Conservation (phyloP, 2,329 filamentous ascomycete species). For the Aureobasidium zeae region DNA sequence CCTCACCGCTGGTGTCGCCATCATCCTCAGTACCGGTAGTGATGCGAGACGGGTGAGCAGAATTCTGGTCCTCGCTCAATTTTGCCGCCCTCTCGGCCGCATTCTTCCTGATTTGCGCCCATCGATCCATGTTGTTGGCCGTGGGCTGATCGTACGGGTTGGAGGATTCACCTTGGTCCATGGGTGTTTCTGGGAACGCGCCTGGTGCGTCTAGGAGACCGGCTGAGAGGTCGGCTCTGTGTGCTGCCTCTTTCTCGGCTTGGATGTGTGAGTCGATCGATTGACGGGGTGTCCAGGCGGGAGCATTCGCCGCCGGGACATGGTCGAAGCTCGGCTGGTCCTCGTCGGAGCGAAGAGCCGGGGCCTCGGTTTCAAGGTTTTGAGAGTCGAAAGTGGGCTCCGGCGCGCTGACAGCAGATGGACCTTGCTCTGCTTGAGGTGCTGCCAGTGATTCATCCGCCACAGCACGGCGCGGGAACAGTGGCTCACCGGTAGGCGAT, state of each 20-base stretch:
- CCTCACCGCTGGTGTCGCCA: constrained; percentile 88
- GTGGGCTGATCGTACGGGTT: neutral
- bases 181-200: constrained; percentile 11
- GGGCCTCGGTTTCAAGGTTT: constrained; percentile 41
- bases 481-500: neutral
- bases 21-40: constrained; percentile 58
- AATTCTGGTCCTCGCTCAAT: constrained; percentile 55
- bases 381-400: neutral
- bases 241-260: constrained; percentile 7
- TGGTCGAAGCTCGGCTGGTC: constrained; percentile 72
- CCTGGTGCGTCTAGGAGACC: constrained; percentile 11
- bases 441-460: neutral
- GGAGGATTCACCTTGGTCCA: neutral
- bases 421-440: neutral
- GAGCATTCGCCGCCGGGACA: constrained; percentile 77
- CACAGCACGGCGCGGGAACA: constrained; percentile 1
- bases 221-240: constrained; percentile 4
- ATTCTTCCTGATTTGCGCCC: constrained; percentile 94
- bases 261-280: constrained; percentile 20
- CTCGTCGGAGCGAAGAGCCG: constrained; percentile 50
- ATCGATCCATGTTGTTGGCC: constrained; percentile 54
- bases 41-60: constrained; percentile 43
- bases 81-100: constrained; percentile 70
- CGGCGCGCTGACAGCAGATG: constrained; percentile 1
- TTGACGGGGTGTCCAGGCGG: constrained; percentile 61